These are phyloP conservation scores for Mollisia scopiformis DNA, from an alignment of 2,329 filamentous ascomycete genomes.

Conservation along the genomic window DNA sequence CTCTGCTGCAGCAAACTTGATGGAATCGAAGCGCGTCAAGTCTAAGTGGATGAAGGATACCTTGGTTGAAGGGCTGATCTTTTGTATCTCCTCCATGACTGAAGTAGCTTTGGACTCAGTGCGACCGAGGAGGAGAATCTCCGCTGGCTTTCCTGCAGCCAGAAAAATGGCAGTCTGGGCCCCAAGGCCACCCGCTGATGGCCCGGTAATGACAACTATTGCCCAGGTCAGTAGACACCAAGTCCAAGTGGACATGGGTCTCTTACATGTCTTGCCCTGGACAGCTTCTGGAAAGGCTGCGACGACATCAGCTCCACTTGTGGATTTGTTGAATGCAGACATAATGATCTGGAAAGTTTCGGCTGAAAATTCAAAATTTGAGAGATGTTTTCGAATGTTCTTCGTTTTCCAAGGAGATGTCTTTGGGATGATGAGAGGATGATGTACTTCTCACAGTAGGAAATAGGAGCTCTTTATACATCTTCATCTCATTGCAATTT, in stretches of 20 bases:
- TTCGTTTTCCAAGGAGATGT: too few relatives aligned
- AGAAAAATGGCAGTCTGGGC: conserved; percentile 13
- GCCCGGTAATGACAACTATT: conserved; percentile 11
- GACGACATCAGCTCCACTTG: conserved; percentile 19
- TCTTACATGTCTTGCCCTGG: conserved; percentile 17
- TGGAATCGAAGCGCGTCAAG: conserved; percentile 42
- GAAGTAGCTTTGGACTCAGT: conserved; percentile 2
- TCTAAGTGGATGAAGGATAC: conserved; percentile 28
- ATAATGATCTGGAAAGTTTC: neutral
- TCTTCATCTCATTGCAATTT: neutral
- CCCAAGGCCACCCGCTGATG: conserved; percentile 10
- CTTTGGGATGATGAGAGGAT: neutral
- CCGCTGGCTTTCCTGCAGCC: conserved; percentile 22
- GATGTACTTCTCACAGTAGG: neutral
- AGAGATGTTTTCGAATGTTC: too few relatives aligned
- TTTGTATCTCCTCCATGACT: conserved; percentile 8
- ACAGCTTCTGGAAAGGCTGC: conserved; percentile 16
- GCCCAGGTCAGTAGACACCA: neutral
- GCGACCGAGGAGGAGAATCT: conserved; percentile 19
- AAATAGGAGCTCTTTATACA: neutral
- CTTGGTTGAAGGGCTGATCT: conserved; percentile 1
- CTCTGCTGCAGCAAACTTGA: conserved; percentile 42
- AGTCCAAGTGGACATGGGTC: neutral
- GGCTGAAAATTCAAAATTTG: too few relatives aligned
- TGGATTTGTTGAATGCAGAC: conserved; percentile 2